These are phyloP conservation scores for Calonectria hongkongensis DNA, from an alignment of 2,329 filamentous ascomycete genomes.

Conservation along the genomic window DNA sequence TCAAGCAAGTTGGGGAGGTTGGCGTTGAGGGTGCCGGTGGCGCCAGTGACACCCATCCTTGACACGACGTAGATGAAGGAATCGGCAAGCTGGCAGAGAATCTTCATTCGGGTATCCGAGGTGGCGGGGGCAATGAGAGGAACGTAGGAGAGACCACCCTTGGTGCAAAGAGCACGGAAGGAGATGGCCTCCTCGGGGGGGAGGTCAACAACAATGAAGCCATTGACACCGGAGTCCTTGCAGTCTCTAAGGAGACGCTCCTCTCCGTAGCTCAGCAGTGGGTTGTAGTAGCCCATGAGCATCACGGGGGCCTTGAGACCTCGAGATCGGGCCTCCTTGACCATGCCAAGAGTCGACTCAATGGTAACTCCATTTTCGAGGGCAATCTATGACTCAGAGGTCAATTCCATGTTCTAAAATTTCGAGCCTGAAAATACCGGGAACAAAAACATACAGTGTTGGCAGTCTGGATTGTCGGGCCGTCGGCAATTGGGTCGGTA, in stretches of 20 bases:
- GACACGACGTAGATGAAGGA: slow-evolving; percentile 99
- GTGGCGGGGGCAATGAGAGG: slow-evolving; percentile 97
- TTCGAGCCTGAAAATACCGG: background rate
- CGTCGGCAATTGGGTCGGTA: slow-evolving; percentile 98
- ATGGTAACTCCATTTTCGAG: slow-evolving; percentile 93
- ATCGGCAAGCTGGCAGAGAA: slow-evolving; percentile 96
- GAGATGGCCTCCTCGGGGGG: slow-evolving; percentile 96
- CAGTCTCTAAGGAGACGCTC: slow-evolving; percentile 90
- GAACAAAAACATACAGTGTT: slow-evolving; percentile 80
- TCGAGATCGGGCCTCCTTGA: slow-evolving; percentile 84
- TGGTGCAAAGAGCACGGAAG: slow-evolving; percentile 90
- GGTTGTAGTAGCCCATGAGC: slow-evolving; percentile 99
- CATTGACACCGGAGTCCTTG: slow-evolving; percentile 89
- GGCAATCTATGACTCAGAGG: slow-evolving; percentile 72
- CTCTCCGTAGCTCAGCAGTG: slow-evolving; percentile 94
- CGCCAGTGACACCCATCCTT: slow-evolving; percentile 96
- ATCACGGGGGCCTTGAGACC: slow-evolving; percentile 89
- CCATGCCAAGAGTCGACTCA: slow-evolving; percentile 85
- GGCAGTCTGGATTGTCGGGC: slow-evolving; percentile 95
- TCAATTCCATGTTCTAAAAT: slow-evolving; percentile 34
- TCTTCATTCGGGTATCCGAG: slow-evolving; percentile 93
- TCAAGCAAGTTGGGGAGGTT: slow-evolving; percentile 87
- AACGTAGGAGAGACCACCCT: slow-evolving; percentile 91
- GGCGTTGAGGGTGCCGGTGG: slow-evolving; percentile 86
- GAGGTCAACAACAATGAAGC: slow-evolving; percentile 97